These are phyloP conservation scores for Magnolia changhungtana DNA, from an alignment of 164 flowering plant genomes.

Conservation along the genomic window DNA sequence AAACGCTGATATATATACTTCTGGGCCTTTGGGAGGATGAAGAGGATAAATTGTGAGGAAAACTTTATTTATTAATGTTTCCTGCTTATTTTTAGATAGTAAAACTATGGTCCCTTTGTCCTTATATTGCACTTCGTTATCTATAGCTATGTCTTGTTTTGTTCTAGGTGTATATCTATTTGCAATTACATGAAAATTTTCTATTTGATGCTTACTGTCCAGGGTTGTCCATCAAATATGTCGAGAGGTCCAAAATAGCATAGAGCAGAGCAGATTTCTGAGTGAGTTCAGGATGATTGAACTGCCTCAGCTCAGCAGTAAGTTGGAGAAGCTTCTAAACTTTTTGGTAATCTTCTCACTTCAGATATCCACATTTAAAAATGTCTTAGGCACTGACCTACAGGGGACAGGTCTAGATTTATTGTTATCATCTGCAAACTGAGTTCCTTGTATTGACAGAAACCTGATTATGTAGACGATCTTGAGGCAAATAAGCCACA, in stretches of 20 bases:
- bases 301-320: conserved; percentile 67
- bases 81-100: neutral
- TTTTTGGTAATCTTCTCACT: conserved; percentile 50
- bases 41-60: conserved; percentile 54
- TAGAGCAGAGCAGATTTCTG: conserved; percentile 44
- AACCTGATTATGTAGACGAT: conserved; percentile 36
- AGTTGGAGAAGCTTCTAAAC: conserved; percentile 72
- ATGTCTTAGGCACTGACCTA: neutral
- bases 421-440: conserved; percentile 8
- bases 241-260: conserved; percentile 49
- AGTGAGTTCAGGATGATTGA: conserved; percentile 64
- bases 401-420: neutral
- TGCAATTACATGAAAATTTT: neutral
- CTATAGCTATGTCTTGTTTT: neutral
- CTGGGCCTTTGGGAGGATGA: conserved; percentile 52
- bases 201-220: conserved; percentile 14
- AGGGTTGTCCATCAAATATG: conserved; percentile 64
- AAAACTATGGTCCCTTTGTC: neutral
- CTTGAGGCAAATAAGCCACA: conserved; percentile 36
- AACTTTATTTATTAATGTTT: neutral
- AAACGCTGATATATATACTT: conserved; percentile 63
- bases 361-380: neutral
- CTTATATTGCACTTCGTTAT: neutral
- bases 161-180: neutral
- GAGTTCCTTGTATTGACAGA: conserved; percentile 40